These are phyloP conservation scores for Cordyceps militaris DNA, from an alignment of 2,329 filamentous ascomycete genomes.

Conservation along the genomic window DNA sequence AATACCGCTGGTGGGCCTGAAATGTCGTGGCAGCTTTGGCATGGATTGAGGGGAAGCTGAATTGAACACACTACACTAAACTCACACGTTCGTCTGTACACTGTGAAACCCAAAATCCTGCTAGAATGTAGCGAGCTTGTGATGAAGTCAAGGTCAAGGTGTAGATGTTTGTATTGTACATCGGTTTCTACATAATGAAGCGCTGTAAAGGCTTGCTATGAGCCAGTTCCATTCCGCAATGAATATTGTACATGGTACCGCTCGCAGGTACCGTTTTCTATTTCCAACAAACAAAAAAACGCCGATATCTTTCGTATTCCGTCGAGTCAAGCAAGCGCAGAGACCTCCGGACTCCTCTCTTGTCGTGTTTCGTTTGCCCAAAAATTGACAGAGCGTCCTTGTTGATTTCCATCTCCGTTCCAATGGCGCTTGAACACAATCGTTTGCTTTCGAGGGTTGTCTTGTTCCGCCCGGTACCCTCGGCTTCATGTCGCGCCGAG, in stretches of 20 bases:
- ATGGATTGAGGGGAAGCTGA: conserved; percentile 1
- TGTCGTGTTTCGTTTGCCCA: background rate
- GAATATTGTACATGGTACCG: conserved; percentile 2
- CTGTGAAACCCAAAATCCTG: no score
- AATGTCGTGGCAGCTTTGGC: background rate
- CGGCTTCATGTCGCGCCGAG: background rate
- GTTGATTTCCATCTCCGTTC: no score
- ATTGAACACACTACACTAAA: background rate
- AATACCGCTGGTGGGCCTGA: conserved; percentile 8
- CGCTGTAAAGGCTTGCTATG: background rate
- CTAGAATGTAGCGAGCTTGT: no score
- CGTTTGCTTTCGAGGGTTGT: no score
- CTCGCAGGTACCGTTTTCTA: background rate
- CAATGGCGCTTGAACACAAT: background rate
- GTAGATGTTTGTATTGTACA: conserved; percentile 5
- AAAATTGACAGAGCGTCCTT: background rate
- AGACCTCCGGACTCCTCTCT: background rate
- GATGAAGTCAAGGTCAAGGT: background rate
- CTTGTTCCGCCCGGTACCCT: no score
- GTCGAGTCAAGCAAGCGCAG: background rate
- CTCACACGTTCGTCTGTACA: no score
- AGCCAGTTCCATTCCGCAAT: background rate
- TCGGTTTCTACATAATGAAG: background rate
- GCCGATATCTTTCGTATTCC: background rate
- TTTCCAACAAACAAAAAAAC: background rate